Evolutionary conservation across 176 grass and related monocot species (phyloP), one percentile per base, ranked within the genome.

Genomic region (Carex cristatella): DNA sequence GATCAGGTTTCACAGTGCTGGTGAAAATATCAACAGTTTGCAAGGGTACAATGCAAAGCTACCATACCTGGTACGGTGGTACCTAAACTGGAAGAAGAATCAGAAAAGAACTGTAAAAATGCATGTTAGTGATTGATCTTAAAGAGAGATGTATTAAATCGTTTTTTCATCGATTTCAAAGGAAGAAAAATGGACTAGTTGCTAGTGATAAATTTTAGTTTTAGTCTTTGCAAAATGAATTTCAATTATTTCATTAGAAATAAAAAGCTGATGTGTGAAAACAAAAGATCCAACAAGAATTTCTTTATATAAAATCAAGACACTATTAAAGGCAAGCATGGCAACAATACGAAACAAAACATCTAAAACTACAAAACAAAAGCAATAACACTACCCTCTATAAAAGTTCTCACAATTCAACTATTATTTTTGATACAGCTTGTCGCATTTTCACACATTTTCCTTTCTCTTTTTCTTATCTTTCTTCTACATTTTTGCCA

Each of bases 401-500:
- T 40, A 61, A 61, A 61, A 70, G 68, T 16, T 73, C 3, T 49
- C 42, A 77, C 48, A 77, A 77, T 19, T 71, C 30, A 76, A 30
- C 4, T 11, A 14, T 23, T 13, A 31, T 84, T 87, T 55, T 4
- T 54, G 61, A 32, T 30, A 1, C 12, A 67, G 80, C 31, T 65
- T 71, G 12, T 18, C 80, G 2, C 83, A 84, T 58, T 15, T 59
- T 48, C 65, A 66, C 2, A 84, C 67, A 27, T 51, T 85, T 7
- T 55, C 82, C 78, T 85, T 86, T 73, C 61, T 87, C 32, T 19
- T 87, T 0, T 77, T 86, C 7, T 78, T 81, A 18, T 79, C 73
- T 2, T 11, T 85, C 33, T 68, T 86, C 56, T 92, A 87, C 48
- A 89, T 90, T 8, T 80, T 86, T 55, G 85, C 81, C 59, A 97